Conservation (phyloP, 2,329 filamentous ascomycete species). For the Aspergillus amoenus region DNA sequence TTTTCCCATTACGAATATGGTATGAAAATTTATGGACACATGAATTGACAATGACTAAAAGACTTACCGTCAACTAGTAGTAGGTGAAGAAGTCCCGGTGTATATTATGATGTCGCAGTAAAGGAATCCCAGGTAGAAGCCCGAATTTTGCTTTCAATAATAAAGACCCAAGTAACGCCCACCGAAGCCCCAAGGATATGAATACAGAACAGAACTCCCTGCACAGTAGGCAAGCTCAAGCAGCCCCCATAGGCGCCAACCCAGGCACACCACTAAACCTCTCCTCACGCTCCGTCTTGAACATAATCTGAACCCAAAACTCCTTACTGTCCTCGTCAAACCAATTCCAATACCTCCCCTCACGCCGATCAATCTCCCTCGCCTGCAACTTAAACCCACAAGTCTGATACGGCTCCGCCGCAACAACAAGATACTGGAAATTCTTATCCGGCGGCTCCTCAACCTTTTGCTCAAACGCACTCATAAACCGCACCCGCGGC, state of each 20-base stretch:
- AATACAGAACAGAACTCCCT: background rate
- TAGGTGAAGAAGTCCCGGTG: background rate
- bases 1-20: constrained; percentile 7
- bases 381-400: constrained; percentile 95
- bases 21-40: constrained; percentile 1
- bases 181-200: constrained; percentile 18
- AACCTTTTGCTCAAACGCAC: constrained; percentile 91
- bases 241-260: constrained; percentile 51
- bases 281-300: constrained; percentile 97
- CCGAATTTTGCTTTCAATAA: constrained; percentile 6
- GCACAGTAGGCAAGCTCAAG: constrained; percentile 12
- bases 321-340: constrained; percentile 95
- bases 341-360: constrained; percentile 88
- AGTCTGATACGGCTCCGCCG: constrained; percentile 97
- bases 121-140: background rate
- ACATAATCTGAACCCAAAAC: constrained; percentile 97
- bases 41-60: background rate
- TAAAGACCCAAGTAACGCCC: constrained; percentile 1
- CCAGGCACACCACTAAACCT: constrained; percentile 70
- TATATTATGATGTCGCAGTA: background rate
- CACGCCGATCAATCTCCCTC: constrained; percentile 83
- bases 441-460: constrained; percentile 89
- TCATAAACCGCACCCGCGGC: constrained; percentile 94
- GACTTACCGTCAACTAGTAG: background rate
- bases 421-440: constrained; percentile 92